A percentile compares a stretch with the other conserved stretches of the same genome.
phyloP scores from a whole-genome alignment of 2,329 filamentous ascomycete species.

The Cadophora luteo-olivacea region DNA sequence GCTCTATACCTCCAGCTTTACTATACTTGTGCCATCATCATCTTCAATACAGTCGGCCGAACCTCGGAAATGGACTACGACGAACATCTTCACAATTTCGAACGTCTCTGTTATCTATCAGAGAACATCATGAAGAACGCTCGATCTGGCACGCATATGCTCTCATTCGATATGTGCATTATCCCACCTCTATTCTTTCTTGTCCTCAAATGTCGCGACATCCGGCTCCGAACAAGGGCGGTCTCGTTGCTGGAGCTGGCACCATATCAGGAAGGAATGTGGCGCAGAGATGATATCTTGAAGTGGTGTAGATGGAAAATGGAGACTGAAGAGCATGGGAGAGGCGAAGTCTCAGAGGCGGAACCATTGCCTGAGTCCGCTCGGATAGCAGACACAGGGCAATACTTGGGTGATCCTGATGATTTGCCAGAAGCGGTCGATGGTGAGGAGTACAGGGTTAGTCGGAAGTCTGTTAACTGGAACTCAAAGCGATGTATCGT shows the following conservation, averaged over 20 bases:
- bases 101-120: conserved; percentile 41
- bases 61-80: conserved; percentile 49
- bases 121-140: conserved; percentile 25
- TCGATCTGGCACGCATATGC: conserved; percentile 12
- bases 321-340: conserved; percentile 45
- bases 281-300: conserved; percentile 38
- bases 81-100: conserved; percentile 43
- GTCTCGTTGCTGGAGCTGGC: conserved; percentile 25
- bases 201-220: conserved; percentile 27
- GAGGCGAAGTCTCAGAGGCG: conserved; percentile 16
- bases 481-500: background rate
- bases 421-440: background rate
- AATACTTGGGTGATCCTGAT: background rate
- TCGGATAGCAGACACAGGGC: conserved; percentile 9
- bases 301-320: conserved; percentile 47
- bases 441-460: background rate
- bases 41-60: conserved; percentile 12
- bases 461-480: background rate
- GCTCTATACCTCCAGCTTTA: conserved; percentile 29
- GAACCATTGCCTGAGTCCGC: conserved; percentile 26
- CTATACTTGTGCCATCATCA: conserved; percentile 15
- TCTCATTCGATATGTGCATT: conserved; percentile 33
- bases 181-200: conserved; percentile 30
- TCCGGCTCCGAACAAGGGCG: conserved; percentile 21
- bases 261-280: conserved; percentile 32